Evolutionary conservation across 352 stramenopile species (phyloP).

Genomic region (Globisporangium cylindrosporum): DNA sequence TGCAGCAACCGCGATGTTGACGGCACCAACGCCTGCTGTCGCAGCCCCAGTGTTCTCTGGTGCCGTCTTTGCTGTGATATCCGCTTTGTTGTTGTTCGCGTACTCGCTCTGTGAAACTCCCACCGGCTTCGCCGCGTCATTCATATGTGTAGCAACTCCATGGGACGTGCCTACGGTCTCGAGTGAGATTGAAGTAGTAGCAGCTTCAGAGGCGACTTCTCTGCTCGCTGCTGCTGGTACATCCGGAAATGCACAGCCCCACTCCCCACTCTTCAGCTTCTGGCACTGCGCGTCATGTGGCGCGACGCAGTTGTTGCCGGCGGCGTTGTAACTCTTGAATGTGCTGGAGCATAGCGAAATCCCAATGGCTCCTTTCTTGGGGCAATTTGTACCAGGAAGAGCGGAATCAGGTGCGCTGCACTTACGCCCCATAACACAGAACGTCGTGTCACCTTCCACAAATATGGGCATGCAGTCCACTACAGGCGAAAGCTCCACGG

Average conservation of each 20-base stretch:
- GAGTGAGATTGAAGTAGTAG: background rate
- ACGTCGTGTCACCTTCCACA: slow-evolving; percentile 40
- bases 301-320: slow-evolving; percentile 27
- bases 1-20: slow-evolving; percentile 11
- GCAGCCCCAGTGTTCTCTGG: background rate
- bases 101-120: background rate
- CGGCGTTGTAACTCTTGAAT: slow-evolving; percentile 25
- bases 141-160: background rate
- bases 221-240: background rate
- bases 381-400: slow-evolving; percentile 27
- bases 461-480: slow-evolving; percentile 28
- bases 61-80: slow-evolving; percentile 2
- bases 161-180: background rate
- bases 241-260: slow-evolving; percentile 36
- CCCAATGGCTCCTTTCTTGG: slow-evolving; percentile 29
- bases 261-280: slow-evolving; percentile 20
- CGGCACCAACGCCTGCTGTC: background rate
- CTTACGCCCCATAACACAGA: slow-evolving; percentile 40
- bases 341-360: slow-evolving; percentile 27
- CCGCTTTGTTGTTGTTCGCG: background rate
- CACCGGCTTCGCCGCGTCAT: background rate
- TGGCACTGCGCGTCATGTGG: slow-evolving; percentile 40
- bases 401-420: slow-evolving; percentile 23
- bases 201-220: background rate
- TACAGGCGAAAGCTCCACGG: background rate